Base-by-base conservation (phyloP, 1,139 yeast genomes). In the Yamadazyma triangularis region DNA sequence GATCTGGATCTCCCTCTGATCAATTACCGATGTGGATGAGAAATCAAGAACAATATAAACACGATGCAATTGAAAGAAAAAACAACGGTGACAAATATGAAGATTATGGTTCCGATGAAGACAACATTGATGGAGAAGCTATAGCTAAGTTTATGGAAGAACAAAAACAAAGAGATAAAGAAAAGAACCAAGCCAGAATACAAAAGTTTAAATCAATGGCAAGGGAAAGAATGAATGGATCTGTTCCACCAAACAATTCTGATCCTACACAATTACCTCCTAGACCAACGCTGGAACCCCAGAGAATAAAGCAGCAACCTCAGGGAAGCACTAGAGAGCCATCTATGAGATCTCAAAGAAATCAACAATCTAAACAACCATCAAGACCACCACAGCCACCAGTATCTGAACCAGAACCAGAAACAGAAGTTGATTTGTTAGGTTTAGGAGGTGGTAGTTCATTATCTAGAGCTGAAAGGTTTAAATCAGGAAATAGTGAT, bases 21-120 rank as follows among this genome's bases (percentile, higher is more conserved):
- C 72, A 73, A 11, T 58, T 71, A 38, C 95, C 95, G 0, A 78
- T 82, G 3, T 86, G 95, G 95, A 81, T 86, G 91, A 69, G 65
- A 36, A 70, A 74, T 39, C 79, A 73, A 47, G 67, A 58, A 27
- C 64, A 50, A 45, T 71, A 75, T 49, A 73, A 69, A 35, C 45
- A 48, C n/a, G 59, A 57, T 24, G 70, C 70, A 4, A 29, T 53
- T 1, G 70, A 67, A 31, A 60, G 65, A 24, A 60, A 53, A 35
- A 43, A 43, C 23, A 53, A 57, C 9, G 72, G 70, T 2, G 66
- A 51, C 3, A 47, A 50, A 8, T 47, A 39, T 27, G 62, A 56
- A 15, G 72, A 67, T 30, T 63, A 64, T 41, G 78, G 72, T 3
- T 51, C 62, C 1, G 73, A 65, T 36, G 64, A 61, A 22, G 73